Evolutionary conservation across 2,329 filamentous ascomycete genomes (phyloP).

Genomic region (Lasiodiplodia sp.): DNA sequence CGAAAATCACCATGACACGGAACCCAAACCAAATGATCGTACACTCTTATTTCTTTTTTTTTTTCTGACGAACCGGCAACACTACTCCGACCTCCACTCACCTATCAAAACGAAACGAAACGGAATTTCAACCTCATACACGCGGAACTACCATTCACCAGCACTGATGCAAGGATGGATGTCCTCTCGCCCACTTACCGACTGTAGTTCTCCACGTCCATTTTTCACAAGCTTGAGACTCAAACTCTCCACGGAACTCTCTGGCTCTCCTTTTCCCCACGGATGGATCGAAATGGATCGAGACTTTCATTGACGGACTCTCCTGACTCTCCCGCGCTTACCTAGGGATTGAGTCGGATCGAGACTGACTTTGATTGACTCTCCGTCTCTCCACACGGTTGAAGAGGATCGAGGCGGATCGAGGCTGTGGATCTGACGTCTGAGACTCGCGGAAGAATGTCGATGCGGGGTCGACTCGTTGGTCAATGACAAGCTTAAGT

Average conservation of each 20-base stretch:
- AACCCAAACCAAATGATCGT: not conserved
- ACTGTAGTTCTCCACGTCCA: not conserved
- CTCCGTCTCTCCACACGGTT: not conserved
- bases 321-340: not conserved
- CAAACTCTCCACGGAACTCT: conserved; percentile 10
- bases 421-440: conserved; percentile 14
- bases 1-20: not conserved
- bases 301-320: conserved; percentile 4
- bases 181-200: not conserved
- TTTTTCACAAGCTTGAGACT: not conserved
- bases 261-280: conserved; percentile 2
- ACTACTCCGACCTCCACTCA: conserved; percentile 3
- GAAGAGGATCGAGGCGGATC: conserved; percentile 8
- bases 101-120: not conserved
- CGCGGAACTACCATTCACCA: not conserved
- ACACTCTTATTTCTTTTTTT: not conserved
- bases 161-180: no score
- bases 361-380: conserved; percentile 1
- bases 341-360: not conserved
- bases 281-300: conserved; percentile 8
- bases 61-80: not conserved
- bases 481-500: not conserved
- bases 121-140: not conserved
- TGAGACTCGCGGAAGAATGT: not conserved
- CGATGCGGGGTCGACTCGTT: conserved; percentile 16